These are phyloP conservation scores for Oryza nivara DNA, from an alignment of 176 grass and related monocot species.

Conservation along the genomic window DNA sequence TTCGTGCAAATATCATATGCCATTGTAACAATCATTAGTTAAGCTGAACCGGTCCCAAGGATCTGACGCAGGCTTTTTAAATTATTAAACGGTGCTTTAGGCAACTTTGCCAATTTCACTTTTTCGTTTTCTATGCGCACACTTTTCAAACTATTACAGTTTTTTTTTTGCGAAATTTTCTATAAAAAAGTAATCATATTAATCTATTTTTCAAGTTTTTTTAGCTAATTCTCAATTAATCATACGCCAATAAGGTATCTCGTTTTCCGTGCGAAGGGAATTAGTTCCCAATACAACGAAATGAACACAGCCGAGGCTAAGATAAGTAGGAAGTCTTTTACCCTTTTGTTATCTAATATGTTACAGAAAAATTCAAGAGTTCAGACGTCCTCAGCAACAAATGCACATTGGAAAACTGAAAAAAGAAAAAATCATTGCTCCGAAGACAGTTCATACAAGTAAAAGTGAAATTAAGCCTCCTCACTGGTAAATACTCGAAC, in stretches of 20 bases:
- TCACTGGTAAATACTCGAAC: constrained; percentile 26
- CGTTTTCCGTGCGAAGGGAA: too few relatives aligned
- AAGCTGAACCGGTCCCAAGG: not conserved
- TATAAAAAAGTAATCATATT: too few relatives aligned
- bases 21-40: not conserved
- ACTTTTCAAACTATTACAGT: too few relatives aligned
- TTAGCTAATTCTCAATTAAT: too few relatives aligned
- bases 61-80: not conserved
- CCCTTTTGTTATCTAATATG: not conserved
- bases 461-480: not conserved
- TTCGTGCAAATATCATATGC: not conserved
- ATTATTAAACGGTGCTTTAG: too few relatives aligned
- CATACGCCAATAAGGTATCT: too few relatives aligned
- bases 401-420: not conserved
- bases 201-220: too few relatives aligned
- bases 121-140: too few relatives aligned
- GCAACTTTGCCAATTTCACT: too few relatives aligned
- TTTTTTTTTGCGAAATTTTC: too few relatives aligned
- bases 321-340: not conserved
- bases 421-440: not conserved
- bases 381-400: not conserved
- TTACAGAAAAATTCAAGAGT: constrained; percentile 10
- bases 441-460: constrained; percentile 25
- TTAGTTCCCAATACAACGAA: too few relatives aligned
- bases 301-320: too few relatives aligned